These are phyloP conservation scores for Protostelium mycophagum DNA, from an alignment of 78 protist species.

Conservation along the genomic window DNA sequence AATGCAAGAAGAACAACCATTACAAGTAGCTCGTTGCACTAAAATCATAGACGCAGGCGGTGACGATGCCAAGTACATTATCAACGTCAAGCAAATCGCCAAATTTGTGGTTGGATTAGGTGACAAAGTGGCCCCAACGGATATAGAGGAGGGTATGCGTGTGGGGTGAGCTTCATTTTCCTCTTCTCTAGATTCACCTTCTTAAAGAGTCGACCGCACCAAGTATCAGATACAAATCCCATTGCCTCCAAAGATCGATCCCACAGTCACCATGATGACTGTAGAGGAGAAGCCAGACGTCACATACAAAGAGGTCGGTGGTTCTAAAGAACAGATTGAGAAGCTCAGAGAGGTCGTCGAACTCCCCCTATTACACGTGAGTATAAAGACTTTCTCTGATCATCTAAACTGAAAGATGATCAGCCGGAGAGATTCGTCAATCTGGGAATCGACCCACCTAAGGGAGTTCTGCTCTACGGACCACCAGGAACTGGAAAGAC, in stretches of 20 bases:
- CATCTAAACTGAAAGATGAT: not conserved
- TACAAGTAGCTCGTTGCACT: constrained; percentile 98
- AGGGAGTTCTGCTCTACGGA: constrained; percentile 97
- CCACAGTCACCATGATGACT: constrained; percentile 99
- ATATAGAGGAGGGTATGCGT: constrained; percentile 99
- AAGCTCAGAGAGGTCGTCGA: constrained; percentile 99
- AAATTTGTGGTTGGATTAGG: constrained; percentile 99
- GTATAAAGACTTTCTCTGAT: not conserved
- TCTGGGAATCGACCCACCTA: constrained; percentile 99
- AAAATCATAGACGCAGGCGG: constrained; percentile 88
- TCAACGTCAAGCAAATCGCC: constrained; percentile 93
- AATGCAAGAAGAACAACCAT: constrained; percentile 90
- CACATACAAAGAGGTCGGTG: constrained; percentile 99
- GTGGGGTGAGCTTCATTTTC: constrained; percentile 81
- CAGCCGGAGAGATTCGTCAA: constrained; percentile 95
- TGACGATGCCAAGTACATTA: constrained; percentile 91
- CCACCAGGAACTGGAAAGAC: constrained; percentile 99
- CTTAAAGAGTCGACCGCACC: constrained; percentile 81
- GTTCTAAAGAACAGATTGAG: constrained; percentile 97
- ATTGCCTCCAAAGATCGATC: constrained; percentile 99
- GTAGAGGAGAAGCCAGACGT: constrained; percentile 99
- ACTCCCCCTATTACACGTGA: constrained; percentile 92
- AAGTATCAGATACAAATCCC: constrained; percentile 98
- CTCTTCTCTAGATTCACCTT: not conserved
- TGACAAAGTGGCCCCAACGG: constrained; percentile 96